phyloP scores from a whole-genome alignment of 108 stramenopile genomes.

The Aurantiochytrium sp. region DNA sequence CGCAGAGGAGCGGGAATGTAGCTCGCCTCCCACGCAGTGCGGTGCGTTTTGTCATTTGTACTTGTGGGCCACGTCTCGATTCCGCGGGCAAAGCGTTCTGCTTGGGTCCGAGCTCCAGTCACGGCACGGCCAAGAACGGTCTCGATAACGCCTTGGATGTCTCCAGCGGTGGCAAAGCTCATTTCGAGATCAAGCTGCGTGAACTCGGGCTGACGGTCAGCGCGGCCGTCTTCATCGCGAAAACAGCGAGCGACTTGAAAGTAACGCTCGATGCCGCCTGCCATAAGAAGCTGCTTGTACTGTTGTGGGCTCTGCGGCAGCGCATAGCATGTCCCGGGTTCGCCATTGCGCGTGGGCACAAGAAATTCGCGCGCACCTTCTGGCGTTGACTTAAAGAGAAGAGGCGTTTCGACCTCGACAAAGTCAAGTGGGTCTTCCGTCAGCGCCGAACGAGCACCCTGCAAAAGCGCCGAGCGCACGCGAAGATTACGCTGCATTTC shows the following conservation, averaged over 20 bases:
- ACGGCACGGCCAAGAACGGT: background rate
- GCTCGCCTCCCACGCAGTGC: background rate
- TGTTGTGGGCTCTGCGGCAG: conserved; percentile 24
- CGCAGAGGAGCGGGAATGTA: background rate
- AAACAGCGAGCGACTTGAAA: conserved; percentile 26
- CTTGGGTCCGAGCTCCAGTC: background rate
- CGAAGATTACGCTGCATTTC: conserved; percentile 26
- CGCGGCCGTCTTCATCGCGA: conserved; percentile 22
- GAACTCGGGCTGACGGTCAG: conserved; percentile 29
- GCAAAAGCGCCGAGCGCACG: background rate
- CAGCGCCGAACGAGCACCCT: background rate
- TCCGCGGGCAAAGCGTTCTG: background rate
- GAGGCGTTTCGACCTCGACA: conserved; percentile 27
- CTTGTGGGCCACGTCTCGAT: background rate
- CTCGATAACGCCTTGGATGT: background rate
- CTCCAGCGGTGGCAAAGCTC: background rate
- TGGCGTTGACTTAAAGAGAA: conserved; percentile 18
- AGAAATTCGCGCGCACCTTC: conserved; percentile 26
- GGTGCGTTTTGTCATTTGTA: background rate
- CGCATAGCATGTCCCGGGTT: conserved; percentile 5
- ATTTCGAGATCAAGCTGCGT: conserved; percentile 18
- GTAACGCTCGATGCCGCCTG: conserved; percentile 22
- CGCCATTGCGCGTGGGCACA: conserved; percentile 8
- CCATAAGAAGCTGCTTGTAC: conserved; percentile 30
- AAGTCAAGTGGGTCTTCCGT: background rate